Evolutionary conservation across 768 basidiomycete species (phyloP), one percentile per base, ranked within the genome.

Genomic region (Termitomyces sp.): DNA sequence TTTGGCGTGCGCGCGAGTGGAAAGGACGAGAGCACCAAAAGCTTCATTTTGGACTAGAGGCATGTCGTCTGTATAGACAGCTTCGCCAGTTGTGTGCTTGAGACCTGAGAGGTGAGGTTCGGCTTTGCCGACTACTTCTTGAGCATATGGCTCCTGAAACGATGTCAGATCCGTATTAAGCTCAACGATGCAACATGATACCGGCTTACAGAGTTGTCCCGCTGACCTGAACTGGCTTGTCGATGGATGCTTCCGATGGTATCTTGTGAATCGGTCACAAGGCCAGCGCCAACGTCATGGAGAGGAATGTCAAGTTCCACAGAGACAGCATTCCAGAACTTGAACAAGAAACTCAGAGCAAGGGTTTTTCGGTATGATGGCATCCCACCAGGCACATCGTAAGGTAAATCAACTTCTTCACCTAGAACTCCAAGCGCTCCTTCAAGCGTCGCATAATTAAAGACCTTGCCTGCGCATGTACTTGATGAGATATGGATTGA

Each of bases 271-370:
- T 59, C 33, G 35, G 59, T 40, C 3, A 46, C 20, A 36, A 49
- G 57, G 8, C 26, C 23, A 12, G 36, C 36, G 30, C 47, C 43
- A 14, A 3, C 44, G 4, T 35, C 57, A 16, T 60, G 44, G 0
- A 63, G 59, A 7, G 63, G 49, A 7, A 63, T 63, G 20, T 40
- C 26, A 18, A 63, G 57, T 12, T 63, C 51, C 5, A 52, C 46
- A 12, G 63, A 61, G 20, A 63, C 63, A 7, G 59, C 63, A 14
- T 61, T 60, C 63, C 63, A 63, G 47, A 63, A 63, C 26, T 63
- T 63, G 46, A 63, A 63, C 32, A 63, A 41, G 55, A 61, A 63
- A 26, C 63, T 63, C 13, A 63, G 59, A 46, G 63, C 63, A 28
- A 63, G 57, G 16, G 63, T 63, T 40, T 63, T 63, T 20, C 63